A percentile compares a stretch with the other conserved stretches of the same genome.
These are phyloP conservation scores for Mitragyna speciosa DNA, from an alignment of 257 asterid species.

Conservation along the genomic window DNA sequence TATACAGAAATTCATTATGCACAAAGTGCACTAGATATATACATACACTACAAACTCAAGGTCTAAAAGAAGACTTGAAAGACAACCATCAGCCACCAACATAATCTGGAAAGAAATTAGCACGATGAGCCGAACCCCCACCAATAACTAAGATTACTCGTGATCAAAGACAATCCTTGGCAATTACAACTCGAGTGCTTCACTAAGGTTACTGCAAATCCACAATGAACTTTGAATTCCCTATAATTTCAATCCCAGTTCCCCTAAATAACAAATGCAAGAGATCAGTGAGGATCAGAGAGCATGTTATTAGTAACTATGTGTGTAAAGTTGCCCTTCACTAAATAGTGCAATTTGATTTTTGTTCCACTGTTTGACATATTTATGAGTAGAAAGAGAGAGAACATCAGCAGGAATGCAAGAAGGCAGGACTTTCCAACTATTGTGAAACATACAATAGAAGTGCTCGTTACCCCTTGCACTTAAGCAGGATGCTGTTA, in stretches of 20 bases:
- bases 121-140: no score
- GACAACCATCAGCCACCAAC: neutral
- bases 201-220: neutral
- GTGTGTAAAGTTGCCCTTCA: neutral
- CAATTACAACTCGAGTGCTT: neutral
- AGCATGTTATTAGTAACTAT: neutral
- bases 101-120: neutral
- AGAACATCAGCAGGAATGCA: neutral
- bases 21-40: neutral
- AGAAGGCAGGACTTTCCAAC: neutral
- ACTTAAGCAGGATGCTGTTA: conserved; percentile 22
- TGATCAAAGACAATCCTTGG: neutral
- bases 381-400: neutral
- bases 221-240: neutral
- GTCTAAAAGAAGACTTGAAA: neutral
- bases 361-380: neutral
- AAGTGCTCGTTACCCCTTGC: conserved; percentile 3
- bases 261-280: neutral
- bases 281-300: conserved; percentile 4
- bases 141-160: no score
- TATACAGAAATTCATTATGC: neutral
- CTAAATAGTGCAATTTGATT: neutral
- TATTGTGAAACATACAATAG: neutral
- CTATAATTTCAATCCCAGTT: neutral
- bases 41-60: neutral